A percentile compares a stretch with the other conserved stretches of the same genome.
Evolutionary conservation across 2,329 filamentous ascomycete species (phyloP).

Genomic region (Exophiala viscosa): DNA sequence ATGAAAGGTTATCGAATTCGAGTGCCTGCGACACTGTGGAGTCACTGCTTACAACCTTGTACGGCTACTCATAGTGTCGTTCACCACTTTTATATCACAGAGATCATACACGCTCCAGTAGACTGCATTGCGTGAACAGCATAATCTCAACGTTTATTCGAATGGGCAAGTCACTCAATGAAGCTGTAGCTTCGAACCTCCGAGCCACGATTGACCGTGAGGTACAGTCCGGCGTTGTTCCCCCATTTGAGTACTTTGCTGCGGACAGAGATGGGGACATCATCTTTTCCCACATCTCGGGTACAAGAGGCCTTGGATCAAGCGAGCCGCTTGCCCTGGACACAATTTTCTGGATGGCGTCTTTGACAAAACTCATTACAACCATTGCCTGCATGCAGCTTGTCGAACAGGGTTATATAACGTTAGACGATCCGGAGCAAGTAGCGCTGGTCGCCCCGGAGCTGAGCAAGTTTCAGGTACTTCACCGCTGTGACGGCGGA

Average conservation of each 20-base stretch:
- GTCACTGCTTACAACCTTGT: too few species aligned
- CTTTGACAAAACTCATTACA: constrained; percentile 53
- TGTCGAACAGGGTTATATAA: background rate
- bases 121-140: too few species aligned
- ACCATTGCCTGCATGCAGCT: constrained; percentile 26
- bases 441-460: background rate
- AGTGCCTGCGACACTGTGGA: too few species aligned
- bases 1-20: too few species aligned
- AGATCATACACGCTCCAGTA: too few species aligned
- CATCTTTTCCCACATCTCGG: background rate
- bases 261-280: background rate
- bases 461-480: background rate
- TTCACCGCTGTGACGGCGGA: background rate
- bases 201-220: background rate
- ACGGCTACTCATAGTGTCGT: too few species aligned
- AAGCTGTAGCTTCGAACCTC: too few species aligned
- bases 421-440: background rate
- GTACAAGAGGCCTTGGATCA: background rate
- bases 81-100: too few species aligned
- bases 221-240: background rate
- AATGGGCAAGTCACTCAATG: too few species aligned
- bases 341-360: constrained; percentile 47
- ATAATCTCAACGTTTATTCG: too few species aligned
- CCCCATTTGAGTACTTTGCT: background rate
- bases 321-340: background rate